Percentiles rank a stretch among this genome's conserved stretches.
Conservation (phyloP, 2,329 filamentous ascomycete genomes). For the Colletotrichum endophyticum region DNA sequence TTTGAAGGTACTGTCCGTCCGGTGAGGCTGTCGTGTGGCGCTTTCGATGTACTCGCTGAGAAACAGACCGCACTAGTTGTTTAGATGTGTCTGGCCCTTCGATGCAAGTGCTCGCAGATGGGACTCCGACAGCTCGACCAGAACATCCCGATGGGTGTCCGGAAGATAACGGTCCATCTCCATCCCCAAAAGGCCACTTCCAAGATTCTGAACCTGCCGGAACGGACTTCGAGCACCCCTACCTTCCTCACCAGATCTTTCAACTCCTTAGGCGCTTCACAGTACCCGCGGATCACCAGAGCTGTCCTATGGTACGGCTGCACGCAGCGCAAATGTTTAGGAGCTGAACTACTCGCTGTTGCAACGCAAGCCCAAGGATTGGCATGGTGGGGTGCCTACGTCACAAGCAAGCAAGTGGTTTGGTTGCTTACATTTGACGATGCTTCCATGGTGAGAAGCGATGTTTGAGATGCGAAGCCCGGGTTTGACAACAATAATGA, state of each 20-base stretch:
- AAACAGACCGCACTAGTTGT: too few relatives aligned
- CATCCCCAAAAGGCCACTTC: neutral
- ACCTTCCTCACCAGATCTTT: neutral
- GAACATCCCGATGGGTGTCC: neutral
- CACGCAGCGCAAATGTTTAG: fast-evolving
- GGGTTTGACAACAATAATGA: neutral
- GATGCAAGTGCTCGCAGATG: fast-evolving
- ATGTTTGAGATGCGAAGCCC: neutral
- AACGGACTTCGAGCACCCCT: neutral
- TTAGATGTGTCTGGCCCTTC: too few relatives aligned
- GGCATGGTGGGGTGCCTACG: neutral
- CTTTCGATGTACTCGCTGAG: too few relatives aligned
- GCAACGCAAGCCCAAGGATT: neutral
- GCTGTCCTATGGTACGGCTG: neutral
- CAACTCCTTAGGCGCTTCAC: neutral
- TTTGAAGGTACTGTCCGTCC: fast-evolving
- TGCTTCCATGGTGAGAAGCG: neutral
- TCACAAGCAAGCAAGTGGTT: neutral
- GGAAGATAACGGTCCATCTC: neutral
- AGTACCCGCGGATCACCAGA: neutral
- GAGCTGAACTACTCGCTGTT: neutral
- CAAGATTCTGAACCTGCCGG: neutral
- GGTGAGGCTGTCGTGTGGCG: too few relatives aligned
- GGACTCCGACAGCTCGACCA: too few relatives aligned
- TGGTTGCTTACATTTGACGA: neutral